A percentile compares a stretch with the other conserved stretches of the same genome.
phyloP scores from a whole-genome alignment of 2,329 filamentous ascomycete genomes.

The Trichoderma simmonsii region DNA sequence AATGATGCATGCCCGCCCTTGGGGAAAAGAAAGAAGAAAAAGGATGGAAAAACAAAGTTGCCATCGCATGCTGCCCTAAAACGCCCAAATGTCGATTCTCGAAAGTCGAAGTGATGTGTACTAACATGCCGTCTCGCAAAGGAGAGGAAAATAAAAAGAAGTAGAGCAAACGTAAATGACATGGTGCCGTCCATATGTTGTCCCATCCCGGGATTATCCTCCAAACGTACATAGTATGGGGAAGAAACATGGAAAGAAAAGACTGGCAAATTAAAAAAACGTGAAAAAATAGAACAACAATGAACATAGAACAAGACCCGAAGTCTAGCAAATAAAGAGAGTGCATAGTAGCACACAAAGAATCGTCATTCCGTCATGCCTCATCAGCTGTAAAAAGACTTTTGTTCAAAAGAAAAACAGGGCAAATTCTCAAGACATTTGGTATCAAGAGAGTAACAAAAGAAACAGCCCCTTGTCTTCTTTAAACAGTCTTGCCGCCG shows the following conservation, averaged over 20 bases:
- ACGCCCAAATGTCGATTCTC: neutral
- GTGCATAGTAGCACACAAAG: neutral
- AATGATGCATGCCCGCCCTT: neutral
- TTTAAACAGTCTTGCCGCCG: constrained; percentile 63
- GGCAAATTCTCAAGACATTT: neutral
- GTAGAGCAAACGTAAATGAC: neutral
- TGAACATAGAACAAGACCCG: neutral
- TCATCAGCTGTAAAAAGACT: neutral
- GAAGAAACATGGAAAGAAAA: neutral
- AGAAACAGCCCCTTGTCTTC: neutral
- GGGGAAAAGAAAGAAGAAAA: neutral
- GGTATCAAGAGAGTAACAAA: neutral
- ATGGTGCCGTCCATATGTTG: neutral
- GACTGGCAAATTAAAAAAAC: neutral
- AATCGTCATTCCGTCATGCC: constrained; percentile 1
- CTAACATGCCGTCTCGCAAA: neutral
- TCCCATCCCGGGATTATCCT: neutral
- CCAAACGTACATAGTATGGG: neutral
- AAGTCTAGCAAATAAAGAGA: neutral
- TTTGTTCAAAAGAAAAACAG: neutral
- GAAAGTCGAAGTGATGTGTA: neutral
- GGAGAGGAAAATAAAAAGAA: neutral
- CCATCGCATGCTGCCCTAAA: constrained; percentile 4
- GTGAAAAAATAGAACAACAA: neutral
- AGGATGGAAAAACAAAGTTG: neutral